These are phyloP conservation scores for Stentor roeselii DNA, from an alignment of 73 alveolate species.

Conservation along the genomic window DNA sequence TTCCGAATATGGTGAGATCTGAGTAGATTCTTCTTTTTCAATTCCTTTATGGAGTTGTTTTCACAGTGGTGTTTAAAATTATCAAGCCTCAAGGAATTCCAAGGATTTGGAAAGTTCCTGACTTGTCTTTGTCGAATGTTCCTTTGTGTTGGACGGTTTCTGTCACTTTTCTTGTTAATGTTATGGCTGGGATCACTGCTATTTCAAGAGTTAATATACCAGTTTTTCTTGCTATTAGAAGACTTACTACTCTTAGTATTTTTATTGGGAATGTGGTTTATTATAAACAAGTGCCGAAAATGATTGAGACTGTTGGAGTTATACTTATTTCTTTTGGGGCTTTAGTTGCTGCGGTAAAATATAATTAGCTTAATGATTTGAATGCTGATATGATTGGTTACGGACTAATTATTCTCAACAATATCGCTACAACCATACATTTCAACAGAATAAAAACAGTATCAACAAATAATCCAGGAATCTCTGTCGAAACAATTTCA, in stretches of 20 bases:
- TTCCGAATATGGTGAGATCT: background rate
- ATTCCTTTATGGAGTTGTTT: background rate
- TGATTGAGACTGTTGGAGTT: conserved; percentile 1
- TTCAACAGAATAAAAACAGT: background rate
- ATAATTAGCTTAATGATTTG: conserved; percentile 4
- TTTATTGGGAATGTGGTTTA: background rate
- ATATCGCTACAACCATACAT: background rate
- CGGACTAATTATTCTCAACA: background rate
- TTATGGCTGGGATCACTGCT: conserved; percentile 9
- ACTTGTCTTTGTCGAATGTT: background rate
- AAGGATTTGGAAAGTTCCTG: conserved; percentile 18
- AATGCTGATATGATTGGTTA: conserved; percentile 12
- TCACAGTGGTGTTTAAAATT: background rate
- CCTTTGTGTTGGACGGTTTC: background rate
- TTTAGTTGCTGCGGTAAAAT: background rate
- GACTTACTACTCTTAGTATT: background rate
- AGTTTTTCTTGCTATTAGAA: conserved; percentile 30
- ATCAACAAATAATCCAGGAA: conserved; percentile 2
- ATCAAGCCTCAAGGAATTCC: background rate
- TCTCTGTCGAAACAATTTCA: background rate
- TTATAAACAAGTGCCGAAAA: background rate
- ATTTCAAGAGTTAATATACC: conserved; percentile 20
- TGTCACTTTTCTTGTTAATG: conserved; percentile 10
- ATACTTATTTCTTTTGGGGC: conserved; percentile 3
- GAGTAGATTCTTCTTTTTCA: conserved; percentile 5